These are phyloP conservation scores for Euphorbia schlechtendalii DNA, from an alignment of 441 rosid genomes.

Conservation along the genomic window DNA sequence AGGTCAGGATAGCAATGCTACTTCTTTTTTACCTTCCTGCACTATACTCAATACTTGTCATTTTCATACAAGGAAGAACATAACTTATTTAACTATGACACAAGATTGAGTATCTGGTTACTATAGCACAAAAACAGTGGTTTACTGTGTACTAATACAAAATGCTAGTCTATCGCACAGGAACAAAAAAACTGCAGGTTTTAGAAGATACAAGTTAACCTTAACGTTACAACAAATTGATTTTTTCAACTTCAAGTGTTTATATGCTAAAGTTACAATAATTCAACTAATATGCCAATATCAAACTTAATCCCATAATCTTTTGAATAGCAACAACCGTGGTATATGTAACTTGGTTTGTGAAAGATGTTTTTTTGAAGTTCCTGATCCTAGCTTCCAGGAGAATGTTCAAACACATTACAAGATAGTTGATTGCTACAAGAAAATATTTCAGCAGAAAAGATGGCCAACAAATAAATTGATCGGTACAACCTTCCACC, in stretches of 20 bases:
- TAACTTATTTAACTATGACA: neutral
- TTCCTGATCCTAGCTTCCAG: neutral
- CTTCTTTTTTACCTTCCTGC: neutral
- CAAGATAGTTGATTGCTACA: neutral
- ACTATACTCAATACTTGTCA: neutral
- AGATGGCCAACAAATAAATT: too few species aligned
- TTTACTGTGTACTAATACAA: neutral
- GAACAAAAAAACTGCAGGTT: neutral
- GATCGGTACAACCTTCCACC: neutral
- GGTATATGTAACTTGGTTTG: neutral
- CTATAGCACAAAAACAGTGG: neutral
- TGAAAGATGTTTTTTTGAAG: neutral
- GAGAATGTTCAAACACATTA: neutral
- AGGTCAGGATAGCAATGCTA: neutral
- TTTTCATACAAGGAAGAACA: neutral
- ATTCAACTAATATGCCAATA: neutral
- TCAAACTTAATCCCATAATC: neutral
- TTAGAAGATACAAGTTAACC: neutral
- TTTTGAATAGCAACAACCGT: neutral
- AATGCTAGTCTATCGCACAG: too few species aligned
- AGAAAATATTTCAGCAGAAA: neutral
- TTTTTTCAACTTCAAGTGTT: neutral
- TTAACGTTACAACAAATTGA: neutral
- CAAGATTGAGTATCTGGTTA: neutral
- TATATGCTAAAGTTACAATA: neutral